Percentiles rank a stretch among this genome's conserved stretches.
Conservation (phyloP, 306 rosid species). For the Ammopiptanthus mongolicus region DNA sequence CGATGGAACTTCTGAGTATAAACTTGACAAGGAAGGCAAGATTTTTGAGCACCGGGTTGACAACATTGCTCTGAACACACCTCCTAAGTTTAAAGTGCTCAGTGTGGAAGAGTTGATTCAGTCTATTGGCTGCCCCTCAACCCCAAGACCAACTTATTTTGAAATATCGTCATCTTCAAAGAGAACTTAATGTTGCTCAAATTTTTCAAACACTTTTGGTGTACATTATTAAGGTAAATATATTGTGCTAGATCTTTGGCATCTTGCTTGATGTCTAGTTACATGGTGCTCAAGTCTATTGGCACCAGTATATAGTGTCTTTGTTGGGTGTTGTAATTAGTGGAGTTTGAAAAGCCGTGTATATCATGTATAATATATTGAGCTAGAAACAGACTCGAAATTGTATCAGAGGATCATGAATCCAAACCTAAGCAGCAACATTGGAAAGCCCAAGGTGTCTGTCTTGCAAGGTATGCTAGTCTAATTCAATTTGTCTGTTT, state of each 20-base stretch:
- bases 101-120: slow-evolving; percentile 53
- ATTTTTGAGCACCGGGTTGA: slow-evolving; percentile 75
- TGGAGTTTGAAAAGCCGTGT: neutral
- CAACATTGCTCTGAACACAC: slow-evolving; percentile 58
- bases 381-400: too few species aligned
- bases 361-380: neutral
- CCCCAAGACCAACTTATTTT: slow-evolving; percentile 79
- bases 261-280: neutral
- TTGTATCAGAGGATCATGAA: too few species aligned
- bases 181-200: slow-evolving; percentile 24
- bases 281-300: neutral
- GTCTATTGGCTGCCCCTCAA: slow-evolving; percentile 70
- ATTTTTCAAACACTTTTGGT: slow-evolving; percentile 46
- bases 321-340: neutral
- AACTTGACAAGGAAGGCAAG: slow-evolving; percentile 87
- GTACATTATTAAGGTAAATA: slow-evolving; percentile 20
- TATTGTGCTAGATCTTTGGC: slow-evolving; percentile 19
- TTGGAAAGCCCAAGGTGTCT: too few species aligned
- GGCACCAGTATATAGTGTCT: neutral
- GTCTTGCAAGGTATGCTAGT: too few species aligned
- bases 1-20: slow-evolving; percentile 83
- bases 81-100: slow-evolving; percentile 62
- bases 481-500: too few species aligned
- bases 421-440: too few species aligned
- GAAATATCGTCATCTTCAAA: slow-evolving; percentile 45